Conservation (phyloP, 176 grass and related monocot genomes). For the Oryza coarctata region DNA sequence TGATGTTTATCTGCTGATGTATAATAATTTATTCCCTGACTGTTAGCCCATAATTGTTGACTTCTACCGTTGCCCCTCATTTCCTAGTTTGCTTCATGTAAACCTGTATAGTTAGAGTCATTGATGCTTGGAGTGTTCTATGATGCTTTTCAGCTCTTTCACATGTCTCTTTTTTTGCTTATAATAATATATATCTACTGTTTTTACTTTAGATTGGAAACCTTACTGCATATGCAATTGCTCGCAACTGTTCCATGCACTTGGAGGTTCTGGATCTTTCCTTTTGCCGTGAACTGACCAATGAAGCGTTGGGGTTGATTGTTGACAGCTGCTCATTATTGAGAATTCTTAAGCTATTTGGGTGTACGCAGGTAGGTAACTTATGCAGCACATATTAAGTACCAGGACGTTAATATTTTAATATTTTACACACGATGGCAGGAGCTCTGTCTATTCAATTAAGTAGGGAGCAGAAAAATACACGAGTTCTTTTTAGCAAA, state of each 20-base stretch:
- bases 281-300: conserved; percentile 77
- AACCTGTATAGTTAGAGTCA: neutral
- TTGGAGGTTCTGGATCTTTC: conserved; percentile 87
- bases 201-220: conserved; percentile 61
- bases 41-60: neutral
- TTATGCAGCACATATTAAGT: neutral
- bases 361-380: conserved; percentile 80
- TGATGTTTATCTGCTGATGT: neutral
- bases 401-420: neutral
- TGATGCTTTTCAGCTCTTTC: conserved; percentile 19
- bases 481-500: neutral
- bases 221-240: conserved; percentile 78
- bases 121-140: conserved; percentile 1
- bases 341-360: conserved; percentile 84
- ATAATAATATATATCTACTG: conserved; percentile 14
- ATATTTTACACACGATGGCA: neutral
- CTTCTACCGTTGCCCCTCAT: neutral
- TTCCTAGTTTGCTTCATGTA: neutral
- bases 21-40: neutral
- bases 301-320: conserved; percentile 85
- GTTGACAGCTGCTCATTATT: conserved; percentile 66
- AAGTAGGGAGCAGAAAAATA: neutral
- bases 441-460: neutral
- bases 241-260: conserved; percentile 42
- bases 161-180: neutral